Evolutionary conservation across 2,329 filamentous ascomycete species (phyloP).

Genomic region (Thielaviopsis ethacetica): DNA sequence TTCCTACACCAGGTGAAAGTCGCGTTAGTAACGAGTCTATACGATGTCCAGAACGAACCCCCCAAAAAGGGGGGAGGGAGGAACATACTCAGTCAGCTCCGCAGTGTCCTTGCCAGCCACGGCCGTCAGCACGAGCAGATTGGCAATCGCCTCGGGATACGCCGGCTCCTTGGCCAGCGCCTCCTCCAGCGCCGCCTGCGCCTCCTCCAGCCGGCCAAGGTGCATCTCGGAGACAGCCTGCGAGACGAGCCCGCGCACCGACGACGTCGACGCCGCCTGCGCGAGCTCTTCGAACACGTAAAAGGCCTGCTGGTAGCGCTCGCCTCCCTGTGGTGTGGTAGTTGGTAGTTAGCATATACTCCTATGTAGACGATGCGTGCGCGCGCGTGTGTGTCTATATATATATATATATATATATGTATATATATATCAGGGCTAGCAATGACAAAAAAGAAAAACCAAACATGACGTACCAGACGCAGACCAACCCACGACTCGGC

Average conservation of each 20-base stretch:
- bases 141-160: constrained; percentile 63
- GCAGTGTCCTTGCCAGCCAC: constrained; percentile 55
- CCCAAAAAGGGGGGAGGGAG: not conserved
- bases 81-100: constrained; percentile 45
- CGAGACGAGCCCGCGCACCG: constrained; percentile 58
- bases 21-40: too few relatives aligned
- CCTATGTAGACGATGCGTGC: too few relatives aligned
- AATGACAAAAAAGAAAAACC: not conserved
- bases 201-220: constrained; percentile 74
- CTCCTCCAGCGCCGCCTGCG: constrained; percentile 69
- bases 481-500: constrained; percentile 92
- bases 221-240: constrained; percentile 89
- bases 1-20: too few relatives aligned
- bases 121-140: constrained; percentile 63
- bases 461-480: constrained; percentile 46
- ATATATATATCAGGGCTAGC: too few relatives aligned
- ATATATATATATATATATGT: too few relatives aligned
- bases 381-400: too few relatives aligned
- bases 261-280: constrained; percentile 66
- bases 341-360: too few relatives aligned
- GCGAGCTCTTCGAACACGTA: constrained; percentile 97
- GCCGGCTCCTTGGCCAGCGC: constrained; percentile 58
- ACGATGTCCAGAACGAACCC: too few relatives aligned
- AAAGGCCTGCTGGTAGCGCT: constrained; percentile 91
- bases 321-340: constrained; percentile 78